phyloP scores from a whole-genome alignment of 2,329 filamentous ascomycete species.

The Sarocladium brachiariae region DNA sequence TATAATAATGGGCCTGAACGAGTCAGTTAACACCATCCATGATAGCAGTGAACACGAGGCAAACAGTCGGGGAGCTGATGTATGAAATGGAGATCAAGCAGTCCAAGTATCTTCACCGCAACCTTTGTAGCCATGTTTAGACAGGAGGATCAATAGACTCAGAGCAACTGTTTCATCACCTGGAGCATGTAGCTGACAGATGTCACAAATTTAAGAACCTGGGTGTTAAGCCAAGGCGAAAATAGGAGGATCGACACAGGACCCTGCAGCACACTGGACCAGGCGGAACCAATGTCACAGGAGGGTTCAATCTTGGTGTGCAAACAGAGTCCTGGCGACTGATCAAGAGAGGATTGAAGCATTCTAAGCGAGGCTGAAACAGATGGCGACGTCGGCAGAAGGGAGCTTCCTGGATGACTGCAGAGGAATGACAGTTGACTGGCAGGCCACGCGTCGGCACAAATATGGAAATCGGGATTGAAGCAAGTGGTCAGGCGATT shows the following conservation, averaged over 20 bases:
- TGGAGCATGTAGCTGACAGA: too few species aligned
- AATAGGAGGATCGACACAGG: conserved; percentile 4
- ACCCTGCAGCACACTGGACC: neutral
- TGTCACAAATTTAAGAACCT: too few species aligned
- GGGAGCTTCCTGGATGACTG: neutral
- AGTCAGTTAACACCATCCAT: too few species aligned
- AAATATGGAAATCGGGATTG: neutral
- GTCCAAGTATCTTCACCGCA: too few species aligned
- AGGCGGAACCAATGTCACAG: neutral
- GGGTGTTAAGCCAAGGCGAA: neutral
- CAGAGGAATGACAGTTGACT: neutral
- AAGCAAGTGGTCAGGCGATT: too few species aligned
- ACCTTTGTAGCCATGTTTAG: neutral
- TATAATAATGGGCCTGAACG: too few species aligned
- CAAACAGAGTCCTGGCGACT: conserved; percentile 2
- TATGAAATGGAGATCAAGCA: too few species aligned
- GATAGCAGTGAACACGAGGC: too few species aligned
- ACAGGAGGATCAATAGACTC: neutral
- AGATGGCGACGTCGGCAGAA: neutral
- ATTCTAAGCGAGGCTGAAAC: conserved; percentile 7
- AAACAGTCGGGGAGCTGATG: too few species aligned
- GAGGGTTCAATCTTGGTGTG: neutral
- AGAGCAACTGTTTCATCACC: neutral
- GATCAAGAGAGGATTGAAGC: neutral
- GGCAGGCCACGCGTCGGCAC: neutral